These are phyloP conservation scores for Jasminum sambac DNA, from an alignment of 257 asterid species.

Conservation along the genomic window DNA sequence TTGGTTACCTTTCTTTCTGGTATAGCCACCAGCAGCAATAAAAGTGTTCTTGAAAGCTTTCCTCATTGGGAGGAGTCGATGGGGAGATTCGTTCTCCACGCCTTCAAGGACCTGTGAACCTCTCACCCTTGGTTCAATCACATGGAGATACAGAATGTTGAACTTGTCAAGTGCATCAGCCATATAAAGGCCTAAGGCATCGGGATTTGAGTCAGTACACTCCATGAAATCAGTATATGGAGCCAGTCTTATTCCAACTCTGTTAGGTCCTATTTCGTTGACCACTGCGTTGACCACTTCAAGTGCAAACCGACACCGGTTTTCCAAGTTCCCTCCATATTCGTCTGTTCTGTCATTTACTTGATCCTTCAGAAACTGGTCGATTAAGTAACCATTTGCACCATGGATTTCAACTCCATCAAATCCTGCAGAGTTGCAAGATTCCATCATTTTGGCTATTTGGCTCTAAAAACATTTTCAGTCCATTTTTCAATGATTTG, in stretches of 20 bases:
- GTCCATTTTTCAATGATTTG: neutral
- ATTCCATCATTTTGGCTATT: neutral
- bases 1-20: constrained; percentile 44
- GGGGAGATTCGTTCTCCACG: constrained; percentile 10
- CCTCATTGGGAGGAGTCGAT: constrained; percentile 27
- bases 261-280: constrained; percentile 37
- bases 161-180: constrained; percentile 18
- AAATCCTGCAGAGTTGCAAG: constrained; percentile 28
- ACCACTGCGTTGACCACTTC: constrained; percentile 36
- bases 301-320: constrained; percentile 39
- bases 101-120: constrained; percentile 6
- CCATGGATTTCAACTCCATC: constrained; percentile 56
- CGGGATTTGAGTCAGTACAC: neutral
- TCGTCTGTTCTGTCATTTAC: constrained; percentile 44
- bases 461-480: too few species aligned
- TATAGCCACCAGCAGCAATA: constrained; percentile 60
- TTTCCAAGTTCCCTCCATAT: constrained; percentile 45
- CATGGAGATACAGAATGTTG: constrained; percentile 31
- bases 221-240: neutral
- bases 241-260: constrained; percentile 44
- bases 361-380: constrained; percentile 46
- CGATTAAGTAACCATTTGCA: constrained; percentile 45
- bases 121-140: constrained; percentile 29
- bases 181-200: constrained; percentile 23
- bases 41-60: constrained; percentile 59